Conservation (phyloP, 345 rosid genomes). For the Acer yangbiense region DNA sequence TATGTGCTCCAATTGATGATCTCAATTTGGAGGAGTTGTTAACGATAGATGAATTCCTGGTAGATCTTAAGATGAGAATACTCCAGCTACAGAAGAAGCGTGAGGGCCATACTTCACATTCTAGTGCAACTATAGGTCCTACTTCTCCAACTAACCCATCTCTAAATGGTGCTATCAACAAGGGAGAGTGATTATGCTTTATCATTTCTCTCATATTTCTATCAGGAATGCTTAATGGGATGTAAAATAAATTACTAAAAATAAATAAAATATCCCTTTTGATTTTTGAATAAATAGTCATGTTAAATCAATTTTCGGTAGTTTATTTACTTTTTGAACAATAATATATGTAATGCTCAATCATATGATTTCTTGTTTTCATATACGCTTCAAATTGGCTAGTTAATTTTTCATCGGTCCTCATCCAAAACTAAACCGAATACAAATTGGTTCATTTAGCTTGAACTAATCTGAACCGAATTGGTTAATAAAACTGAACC, state of each 20-base stretch:
- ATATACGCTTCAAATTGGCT: not conserved
- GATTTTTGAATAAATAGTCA: no score
- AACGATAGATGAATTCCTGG: not conserved
- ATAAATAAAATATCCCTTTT: no score
- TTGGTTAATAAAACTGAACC: no score
- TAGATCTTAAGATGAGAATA: not conserved
- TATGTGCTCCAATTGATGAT: slow-evolving; percentile 14
- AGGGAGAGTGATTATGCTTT: slow-evolving; percentile 5
- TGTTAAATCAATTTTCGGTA: no score
- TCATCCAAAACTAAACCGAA: no score
- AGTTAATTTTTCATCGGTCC: no score
- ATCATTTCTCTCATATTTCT: no score
- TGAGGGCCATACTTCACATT: not conserved
- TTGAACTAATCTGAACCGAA: no score
- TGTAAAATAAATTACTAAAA: no score
- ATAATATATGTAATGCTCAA: not conserved
- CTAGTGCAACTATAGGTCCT: not conserved
- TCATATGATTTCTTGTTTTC: not conserved
- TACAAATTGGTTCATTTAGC: no score
- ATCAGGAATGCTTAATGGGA: no score
- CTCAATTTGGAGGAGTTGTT: slow-evolving; percentile 14
- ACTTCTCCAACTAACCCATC: not conserved
- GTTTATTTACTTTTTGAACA: not conserved
- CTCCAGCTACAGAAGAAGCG: not conserved
- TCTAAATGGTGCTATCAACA: no score